Conservation (phyloP, 306 rosid genomes). For the Argentina anserina region DNA sequence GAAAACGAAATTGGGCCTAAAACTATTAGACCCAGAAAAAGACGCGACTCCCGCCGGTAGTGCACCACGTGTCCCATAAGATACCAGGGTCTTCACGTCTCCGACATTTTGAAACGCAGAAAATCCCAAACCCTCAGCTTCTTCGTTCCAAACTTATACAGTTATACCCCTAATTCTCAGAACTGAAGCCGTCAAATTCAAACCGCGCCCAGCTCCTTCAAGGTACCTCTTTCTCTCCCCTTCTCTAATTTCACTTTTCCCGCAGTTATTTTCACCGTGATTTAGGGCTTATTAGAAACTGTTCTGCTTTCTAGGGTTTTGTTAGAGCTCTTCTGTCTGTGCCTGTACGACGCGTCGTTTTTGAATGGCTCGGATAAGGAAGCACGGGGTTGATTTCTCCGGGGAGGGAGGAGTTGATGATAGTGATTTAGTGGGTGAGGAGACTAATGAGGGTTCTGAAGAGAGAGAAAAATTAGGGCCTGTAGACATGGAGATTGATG, state of each 20-base stretch:
- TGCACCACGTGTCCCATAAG: constrained; percentile 27
- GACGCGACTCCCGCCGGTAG: background rate
- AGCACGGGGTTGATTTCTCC: constrained; percentile 20
- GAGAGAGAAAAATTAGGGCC: constrained; percentile 8
- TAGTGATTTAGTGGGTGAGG: constrained; percentile 12
- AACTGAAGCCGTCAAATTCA: background rate
- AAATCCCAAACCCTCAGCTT: background rate
- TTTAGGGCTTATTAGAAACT: constrained; percentile 21
- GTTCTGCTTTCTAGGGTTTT: constrained; percentile 31
- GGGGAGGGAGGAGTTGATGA: constrained; percentile 2
- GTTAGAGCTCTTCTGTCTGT: constrained; percentile 35
- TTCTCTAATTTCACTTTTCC: background rate
- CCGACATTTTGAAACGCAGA: constrained; percentile 8
- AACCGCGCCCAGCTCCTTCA: background rate
- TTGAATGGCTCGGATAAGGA: constrained; percentile 37
- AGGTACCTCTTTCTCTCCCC: constrained; percentile 18
- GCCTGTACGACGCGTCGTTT: constrained; percentile 43
- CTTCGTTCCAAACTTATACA: background rate
- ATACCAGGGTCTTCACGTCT: background rate
- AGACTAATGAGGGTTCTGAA: constrained; percentile 21
- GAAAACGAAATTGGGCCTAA: background rate
- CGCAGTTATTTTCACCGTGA: background rate
- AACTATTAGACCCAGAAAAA: too few relatives aligned
- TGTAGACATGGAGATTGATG: constrained; percentile 25
- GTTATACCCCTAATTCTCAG: background rate